Base-by-base conservation (phyloP, 768 basidiomycete species). In the Tulasnella sp. region DNA sequence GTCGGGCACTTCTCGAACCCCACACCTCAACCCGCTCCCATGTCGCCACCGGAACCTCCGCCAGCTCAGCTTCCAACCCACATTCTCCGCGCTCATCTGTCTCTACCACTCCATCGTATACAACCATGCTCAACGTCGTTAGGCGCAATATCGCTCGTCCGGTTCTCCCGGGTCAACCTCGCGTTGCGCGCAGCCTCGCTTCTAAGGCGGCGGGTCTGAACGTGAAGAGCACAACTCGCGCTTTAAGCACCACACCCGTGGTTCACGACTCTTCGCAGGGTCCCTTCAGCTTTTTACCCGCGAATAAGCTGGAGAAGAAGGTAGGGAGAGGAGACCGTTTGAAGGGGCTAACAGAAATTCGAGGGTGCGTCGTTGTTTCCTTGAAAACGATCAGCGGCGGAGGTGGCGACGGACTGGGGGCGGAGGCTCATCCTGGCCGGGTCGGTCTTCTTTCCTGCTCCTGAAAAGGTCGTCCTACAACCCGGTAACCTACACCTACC, bases 181-280 rank as follows among this genome's bases (percentile, higher is more conserved):
- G 42, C 42, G 62, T 68, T n/a, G 62, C 62, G 62, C 62, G 62
- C 21, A 68, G 62, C 34, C 27, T 68, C 62, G 62, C 62, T 68
- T 68, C 62, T 68, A 68, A n/a, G 34, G 62, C 62, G 56, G 56
- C 56, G 62, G 62, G 27, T 16, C 62, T 34, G 27, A 68, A 16
- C 7, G 56, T n/a, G 56, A 58, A 3, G 24, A 68, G 62, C 62
- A 68, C 62, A 68, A 68, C 62, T n/a, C 62, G 27, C 62, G 62
- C 62, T 68, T 10, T 68, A 68, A 68, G 62, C 62, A 68, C 62
- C 62, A 68, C 62, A 68, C 62, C 62, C 62, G 62, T 68, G 62
- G 62, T 68, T 68, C 62, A 34, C 62, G 27, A 68, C 31, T 27
- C 62, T 68, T 68, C 62, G 3, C 62, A 68, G 62, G 62, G 62